These are phyloP conservation scores for Blastobotrys buckinghamii DNA, from an alignment of 1,139 yeast species.

Conservation along the genomic window DNA sequence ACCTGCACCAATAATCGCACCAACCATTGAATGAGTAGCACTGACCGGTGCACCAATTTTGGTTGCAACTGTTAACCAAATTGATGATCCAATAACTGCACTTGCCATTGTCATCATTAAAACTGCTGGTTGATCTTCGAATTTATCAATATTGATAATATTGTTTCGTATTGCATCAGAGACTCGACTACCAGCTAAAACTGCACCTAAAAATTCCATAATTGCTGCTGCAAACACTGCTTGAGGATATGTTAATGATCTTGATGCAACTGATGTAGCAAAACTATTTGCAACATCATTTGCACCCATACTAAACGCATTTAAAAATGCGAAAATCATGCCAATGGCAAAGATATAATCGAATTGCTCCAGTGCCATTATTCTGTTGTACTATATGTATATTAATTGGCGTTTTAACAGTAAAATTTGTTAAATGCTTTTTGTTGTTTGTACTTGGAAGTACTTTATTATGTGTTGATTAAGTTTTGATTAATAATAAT, in stretches of 20 bases:
- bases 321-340: conserved; percentile 55
- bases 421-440: neutral
- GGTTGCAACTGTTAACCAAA: conserved; percentile 68
- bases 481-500: neutral
- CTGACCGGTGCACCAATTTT: conserved; percentile 68
- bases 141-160: conserved; percentile 49
- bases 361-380: conserved; percentile 46
- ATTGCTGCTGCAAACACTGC: conserved; percentile 65
- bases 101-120: conserved; percentile 71
- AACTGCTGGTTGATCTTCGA: conserved; percentile 55
- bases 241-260: conserved; percentile 66
- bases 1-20: conserved; percentile 70
- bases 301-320: conserved; percentile 82
- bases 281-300: conserved; percentile 80
- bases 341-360: conserved; percentile 64
- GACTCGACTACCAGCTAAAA: conserved; percentile 63
- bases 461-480: too few relatives aligned
- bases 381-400: neutral
- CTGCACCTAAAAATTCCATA: conserved; percentile 73
- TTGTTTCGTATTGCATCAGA: conserved; percentile 62
- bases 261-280: conserved; percentile 61
- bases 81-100: conserved; percentile 70
- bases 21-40: conserved; percentile 74
- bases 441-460: too few relatives aligned
- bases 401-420: neutral